These are phyloP conservation scores for Lachnellula subtilissima DNA, from an alignment of 2,329 filamentous ascomycete genomes.

Conservation along the genomic window DNA sequence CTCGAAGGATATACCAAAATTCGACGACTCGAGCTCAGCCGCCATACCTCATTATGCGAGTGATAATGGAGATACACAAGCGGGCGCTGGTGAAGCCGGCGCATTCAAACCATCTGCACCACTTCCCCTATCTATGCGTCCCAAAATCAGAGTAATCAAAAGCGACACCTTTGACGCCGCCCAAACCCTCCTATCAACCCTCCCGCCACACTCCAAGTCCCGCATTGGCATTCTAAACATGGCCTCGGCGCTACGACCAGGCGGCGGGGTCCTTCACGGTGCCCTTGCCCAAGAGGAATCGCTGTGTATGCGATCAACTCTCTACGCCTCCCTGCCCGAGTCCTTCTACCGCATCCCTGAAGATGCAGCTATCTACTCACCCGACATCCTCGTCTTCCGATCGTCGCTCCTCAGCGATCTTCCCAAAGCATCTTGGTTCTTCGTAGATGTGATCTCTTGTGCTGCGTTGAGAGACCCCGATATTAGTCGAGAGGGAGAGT, in stretches of 20 bases:
- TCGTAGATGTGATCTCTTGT: slow-evolving; percentile 24
- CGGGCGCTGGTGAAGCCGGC: too few species aligned
- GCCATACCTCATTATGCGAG: too few species aligned
- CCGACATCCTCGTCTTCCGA: slow-evolving; percentile 48
- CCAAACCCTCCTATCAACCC: slow-evolving; percentile 33
- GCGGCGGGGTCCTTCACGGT: slow-evolving; percentile 61
- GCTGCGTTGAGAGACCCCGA: slow-evolving; percentile 20
- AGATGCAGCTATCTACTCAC: slow-evolving; percentile 53
- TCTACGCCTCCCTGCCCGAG: slow-evolving; percentile 43
- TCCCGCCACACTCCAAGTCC: slow-evolving; percentile 25
- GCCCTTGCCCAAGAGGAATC: slow-evolving; percentile 64
- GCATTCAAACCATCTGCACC: not conserved
- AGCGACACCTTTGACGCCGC: slow-evolving; percentile 55
- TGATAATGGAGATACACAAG: too few species aligned
- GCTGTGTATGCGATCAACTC: slow-evolving; percentile 59
- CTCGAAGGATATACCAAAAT: too few species aligned
- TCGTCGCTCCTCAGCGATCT: slow-evolving; percentile 39
- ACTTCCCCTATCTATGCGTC: not conserved
- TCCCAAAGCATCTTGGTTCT: slow-evolving; percentile 29
- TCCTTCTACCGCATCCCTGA: slow-evolving; percentile 27
- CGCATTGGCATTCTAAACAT: slow-evolving; percentile 61
- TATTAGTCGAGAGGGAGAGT: slow-evolving; percentile 1
- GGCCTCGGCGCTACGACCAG: slow-evolving; percentile 51
- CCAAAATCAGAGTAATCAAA: slow-evolving; percentile 41
- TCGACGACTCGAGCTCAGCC: too few species aligned